Evolutionary conservation across 2,329 filamentous ascomycete genomes (phyloP), one percentile per base, ranked within the genome.

Genomic region (Colletotrichum sp.): DNA sequence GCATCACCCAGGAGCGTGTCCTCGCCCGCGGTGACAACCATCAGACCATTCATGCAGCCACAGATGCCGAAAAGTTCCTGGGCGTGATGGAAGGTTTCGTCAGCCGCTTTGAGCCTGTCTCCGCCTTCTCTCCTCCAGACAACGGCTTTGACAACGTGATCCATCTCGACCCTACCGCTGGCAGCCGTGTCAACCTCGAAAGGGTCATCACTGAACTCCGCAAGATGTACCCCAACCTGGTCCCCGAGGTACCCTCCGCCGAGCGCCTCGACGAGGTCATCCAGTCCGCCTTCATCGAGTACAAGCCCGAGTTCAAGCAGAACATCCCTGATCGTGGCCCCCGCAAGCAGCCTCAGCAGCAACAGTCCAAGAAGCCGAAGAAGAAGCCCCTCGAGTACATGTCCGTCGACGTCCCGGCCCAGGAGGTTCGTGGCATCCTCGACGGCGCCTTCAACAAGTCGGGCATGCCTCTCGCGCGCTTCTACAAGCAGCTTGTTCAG

Each of bases 71-170:
- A 21, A 96, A 98, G 83, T 95, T 97, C 71, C 88, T 97, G 63
- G 91, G 92, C 7, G 98, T 99, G 80, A 99, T 99, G 97, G 95
- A 98, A 80, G 95, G 95, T 4, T 99, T 99, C 85, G 89, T 99
- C 78, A 85, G 91, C 14, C 92, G 97, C 43, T 99, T 98, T 82
- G 94, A 99, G 85, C 91, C 93, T 24, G 89, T 96, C 74, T 91
- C 96, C 78, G 86, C 89, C 1, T 89, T 92, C 21, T 86, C 86
- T 9, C 84, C 86, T n/a, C 96, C 97, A 1, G 97, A 99, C 81
- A 89, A 93, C 78, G 90, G 90, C 8, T 99, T 99, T 80, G 95
- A 98, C 81, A 87, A 92, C 5, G 88, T 98, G 59, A 98, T 99
- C 81, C 91, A 98, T 79, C 90, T 99, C 1, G 93, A 99, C 80